Evolutionary conservation across 306 rosid genomes (phyloP), one percentile per base, ranked within the genome.

Genomic region (Argentina anserina): DNA sequence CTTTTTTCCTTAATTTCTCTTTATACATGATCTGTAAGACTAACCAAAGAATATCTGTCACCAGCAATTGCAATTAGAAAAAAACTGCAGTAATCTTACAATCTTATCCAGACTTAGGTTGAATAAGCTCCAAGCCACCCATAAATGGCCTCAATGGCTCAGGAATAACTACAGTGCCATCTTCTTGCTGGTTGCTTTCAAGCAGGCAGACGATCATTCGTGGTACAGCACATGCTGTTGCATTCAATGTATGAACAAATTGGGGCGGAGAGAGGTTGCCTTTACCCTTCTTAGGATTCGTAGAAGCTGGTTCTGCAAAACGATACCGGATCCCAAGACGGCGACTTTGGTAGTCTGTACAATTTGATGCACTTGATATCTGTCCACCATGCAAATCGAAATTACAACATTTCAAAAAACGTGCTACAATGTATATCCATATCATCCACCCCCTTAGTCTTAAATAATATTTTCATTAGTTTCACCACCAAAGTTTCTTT

Each of bases 181-280:
- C 95, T 87, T 90, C 88, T 84, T 87, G 96, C 81, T 92, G 96
- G 84, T 88, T 84, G 83, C 86, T 90, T 80, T 92, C 98, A 21
- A 93, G 92, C 74, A 91, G 74, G 69, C 98, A 89, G 42, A 93
- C 72, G 60, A 93, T 87, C 98, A 93, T 91, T 60, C 94, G 84
- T 0, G 97, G 97, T 34, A 89, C 89, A 3, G 97, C 98, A 84
- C 98, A 91, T 13, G 98, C 98, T 17, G 98, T 93, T 37, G 98
- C 98, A 67, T 93, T 93, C 73, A 93, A 78, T 1, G 98, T 93
- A 83, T 93, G 98, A 59, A 89, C 96, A 81, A 88, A 93, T 62
- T 82, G 84, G 9, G 96, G 89, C 8, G 94, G 90, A 73, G 89
- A 82, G 26, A 84, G 85, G 65, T 79, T 93, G 69, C 89, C 83